phyloP scores from a whole-genome alignment of 2,329 filamentous ascomycete genomes.

The Aspergillus tamarii region DNA sequence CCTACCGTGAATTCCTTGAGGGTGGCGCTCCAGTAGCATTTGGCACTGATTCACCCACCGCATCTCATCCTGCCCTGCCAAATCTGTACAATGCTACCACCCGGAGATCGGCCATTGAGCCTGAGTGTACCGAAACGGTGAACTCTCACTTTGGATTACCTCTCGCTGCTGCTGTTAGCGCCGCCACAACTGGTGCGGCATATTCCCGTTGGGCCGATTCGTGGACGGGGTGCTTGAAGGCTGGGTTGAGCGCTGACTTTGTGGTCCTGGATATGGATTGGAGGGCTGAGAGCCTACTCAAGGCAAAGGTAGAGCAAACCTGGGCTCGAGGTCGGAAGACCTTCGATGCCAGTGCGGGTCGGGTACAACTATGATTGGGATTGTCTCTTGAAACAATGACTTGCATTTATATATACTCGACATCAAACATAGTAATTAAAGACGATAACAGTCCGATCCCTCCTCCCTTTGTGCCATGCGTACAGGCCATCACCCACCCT shows the following conservation, averaged over 20 bases:
- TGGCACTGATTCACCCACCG: conserved; percentile 55
- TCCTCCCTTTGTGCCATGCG: not conserved
- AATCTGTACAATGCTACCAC: conserved; percentile 57
- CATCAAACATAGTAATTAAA: not conserved
- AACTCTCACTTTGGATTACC: conserved; percentile 49
- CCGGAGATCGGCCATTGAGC: conserved; percentile 48
- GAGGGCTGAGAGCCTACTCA: conserved; percentile 44
- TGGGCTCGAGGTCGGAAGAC: conserved; percentile 48
- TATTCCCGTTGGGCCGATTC: conserved; percentile 51
- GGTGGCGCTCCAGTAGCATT: conserved; percentile 51
- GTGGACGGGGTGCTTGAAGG: conserved; percentile 44
- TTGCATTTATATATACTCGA: not conserved
- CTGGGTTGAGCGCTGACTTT: conserved; percentile 49
- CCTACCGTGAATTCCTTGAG: conserved; percentile 54
- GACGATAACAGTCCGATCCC: not conserved
- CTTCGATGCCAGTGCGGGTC: not conserved
- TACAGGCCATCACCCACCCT: no score
- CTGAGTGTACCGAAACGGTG: conserved; percentile 41
- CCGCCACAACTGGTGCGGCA: conserved; percentile 50
- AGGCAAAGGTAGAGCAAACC: conserved; percentile 47
- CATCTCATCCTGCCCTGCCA: conserved; percentile 47
- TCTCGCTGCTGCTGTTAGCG: conserved; percentile 47
- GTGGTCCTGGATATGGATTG: conserved; percentile 50
- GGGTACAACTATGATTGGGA: not conserved
- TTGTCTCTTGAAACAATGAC: not conserved